Evolutionary conservation across 208 protist genomes (phyloP), one percentile per base, ranked within the genome.

Genomic region (Crithidia expoeki): DNA sequence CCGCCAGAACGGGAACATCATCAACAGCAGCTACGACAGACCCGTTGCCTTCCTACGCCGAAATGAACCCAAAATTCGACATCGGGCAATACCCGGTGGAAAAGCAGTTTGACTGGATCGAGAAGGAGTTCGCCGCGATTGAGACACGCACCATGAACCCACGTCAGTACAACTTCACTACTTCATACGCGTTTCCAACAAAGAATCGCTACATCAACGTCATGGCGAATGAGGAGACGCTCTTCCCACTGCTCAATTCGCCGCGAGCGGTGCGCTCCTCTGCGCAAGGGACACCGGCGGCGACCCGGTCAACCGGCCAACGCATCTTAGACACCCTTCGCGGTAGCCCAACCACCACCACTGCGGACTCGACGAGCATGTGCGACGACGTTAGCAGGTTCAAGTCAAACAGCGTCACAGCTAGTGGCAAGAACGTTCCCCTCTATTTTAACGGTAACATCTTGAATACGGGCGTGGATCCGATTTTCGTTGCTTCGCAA

Each of bases 131-230:
- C 52, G 25, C 52, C 5, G 57, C 68, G 17, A 53, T 94, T 14
- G 81, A 92, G 57, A 49, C 50, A 4, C 63, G 60, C 28, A 84
- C 84, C 23, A 79, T 85, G 62, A 65, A 89, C 57, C 68, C 74
- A 36, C 55, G 74, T 28, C 57, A 61, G 49, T 87, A 90, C 56
- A 84, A 86, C 66, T 94, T 94, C 59, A 77, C 68, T 51, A 87
- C 84, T 0, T 84, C 86, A 12, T 53, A 81, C 56, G 55, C 68
- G 28, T 79, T 86, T 56, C 59, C 59, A 14, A 55, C 74, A 11
- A 80, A 85, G 50, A 96, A 96, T 57, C 79, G 91, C 23, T 96
- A 96, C 72, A 66, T 87, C 5, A 85, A 96, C 66, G 84, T 96
- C 19, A 68, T 92, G 44, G 86, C 91, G 12, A 93, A 89, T 69